phyloP scores from a whole-genome alignment of 495 filamentous ascomycete genomes.

The Aspergillus hancockii region DNA sequence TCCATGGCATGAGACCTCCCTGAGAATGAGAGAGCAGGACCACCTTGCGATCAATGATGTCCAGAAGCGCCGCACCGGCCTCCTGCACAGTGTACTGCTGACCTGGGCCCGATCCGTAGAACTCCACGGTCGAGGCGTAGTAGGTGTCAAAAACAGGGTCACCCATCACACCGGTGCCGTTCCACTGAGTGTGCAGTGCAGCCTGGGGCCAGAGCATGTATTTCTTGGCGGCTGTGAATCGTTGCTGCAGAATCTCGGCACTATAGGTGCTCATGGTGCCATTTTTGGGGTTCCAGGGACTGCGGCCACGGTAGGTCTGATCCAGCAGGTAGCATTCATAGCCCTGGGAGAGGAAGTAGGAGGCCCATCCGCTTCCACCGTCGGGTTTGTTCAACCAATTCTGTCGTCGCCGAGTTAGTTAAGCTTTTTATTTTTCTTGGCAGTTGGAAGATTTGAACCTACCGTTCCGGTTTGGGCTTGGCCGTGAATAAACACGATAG shows the following conservation, averaged over 20 bases:
- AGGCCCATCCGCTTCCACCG: slow-evolving; percentile 47
- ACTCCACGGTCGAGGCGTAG: slow-evolving; percentile 46
- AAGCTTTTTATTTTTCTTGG: background rate
- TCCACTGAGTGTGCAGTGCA: slow-evolving; percentile 51
- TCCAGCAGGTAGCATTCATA: slow-evolving; percentile 50
- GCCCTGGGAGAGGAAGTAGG: slow-evolving; percentile 45
- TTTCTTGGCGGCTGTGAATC: slow-evolving; percentile 40
- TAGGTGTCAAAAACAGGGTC: slow-evolving; percentile 48
- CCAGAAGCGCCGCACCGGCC: slow-evolving; percentile 49
- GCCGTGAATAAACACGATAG: slow-evolving; percentile 56
- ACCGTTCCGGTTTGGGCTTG: slow-evolving; percentile 53
- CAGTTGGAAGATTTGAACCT: slow-evolving; percentile 16
- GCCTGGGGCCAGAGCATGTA: slow-evolving; percentile 46
- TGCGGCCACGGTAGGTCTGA: slow-evolving; percentile 45
- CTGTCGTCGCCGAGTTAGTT: slow-evolving; percentile 10
- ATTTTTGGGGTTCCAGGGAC: slow-evolving; percentile 32
- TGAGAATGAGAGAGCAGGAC: slow-evolving; percentile 56
- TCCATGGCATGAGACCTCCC: slow-evolving; percentile 51
- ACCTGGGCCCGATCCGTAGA: slow-evolving; percentile 27
- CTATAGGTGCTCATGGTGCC: slow-evolving; percentile 31
- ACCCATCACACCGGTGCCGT: slow-evolving; percentile 41
- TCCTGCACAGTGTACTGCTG: slow-evolving; percentile 46
- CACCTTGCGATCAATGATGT: slow-evolving; percentile 43
- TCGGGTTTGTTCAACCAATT: slow-evolving; percentile 52
- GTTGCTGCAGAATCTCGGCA: slow-evolving; percentile 34